A percentile compares a stretch with the other conserved stretches of the same genome.
Conservation (phyloP, 2,329 filamentous ascomycete species). For the Verticillium nonalfalfae region DNA sequence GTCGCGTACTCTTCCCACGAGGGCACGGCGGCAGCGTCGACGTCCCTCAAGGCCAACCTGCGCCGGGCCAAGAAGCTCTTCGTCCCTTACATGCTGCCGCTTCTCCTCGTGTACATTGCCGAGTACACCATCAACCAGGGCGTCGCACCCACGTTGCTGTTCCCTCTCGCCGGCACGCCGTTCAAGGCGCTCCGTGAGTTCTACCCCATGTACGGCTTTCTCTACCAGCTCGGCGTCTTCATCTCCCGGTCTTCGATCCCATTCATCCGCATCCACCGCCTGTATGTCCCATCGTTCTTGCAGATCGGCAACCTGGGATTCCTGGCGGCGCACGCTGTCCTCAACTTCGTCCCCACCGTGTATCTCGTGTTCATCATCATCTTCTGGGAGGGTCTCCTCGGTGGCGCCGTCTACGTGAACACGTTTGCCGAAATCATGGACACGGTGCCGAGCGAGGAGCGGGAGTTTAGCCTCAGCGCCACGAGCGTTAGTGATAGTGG, state of each 20-base stretch:
- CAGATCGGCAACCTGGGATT: slow-evolving; percentile 73
- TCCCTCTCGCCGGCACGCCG: slow-evolving; percentile 68
- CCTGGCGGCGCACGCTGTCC: slow-evolving; percentile 69
- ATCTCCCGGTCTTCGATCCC: slow-evolving; percentile 87
- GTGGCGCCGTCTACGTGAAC: slow-evolving; percentile 90
- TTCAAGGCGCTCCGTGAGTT: slow-evolving; percentile 80
- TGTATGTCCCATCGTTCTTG: slow-evolving; percentile 78
- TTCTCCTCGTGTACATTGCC: slow-evolving; percentile 87
- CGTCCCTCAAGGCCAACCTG: slow-evolving; percentile 44
- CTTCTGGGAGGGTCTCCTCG: slow-evolving; percentile 91
- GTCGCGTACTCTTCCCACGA: slow-evolving; percentile 29
- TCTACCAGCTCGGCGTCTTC: slow-evolving; percentile 95
- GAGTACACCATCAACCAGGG: slow-evolving; percentile 99
- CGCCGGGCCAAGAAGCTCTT: slow-evolving; percentile 64
- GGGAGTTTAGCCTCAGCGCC: slow-evolving; percentile 86
- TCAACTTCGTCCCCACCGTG: slow-evolving; percentile 76
- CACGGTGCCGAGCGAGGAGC: slow-evolving; percentile 65
- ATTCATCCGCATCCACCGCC: slow-evolving; percentile 71
- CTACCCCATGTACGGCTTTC: slow-evolving; percentile 89
- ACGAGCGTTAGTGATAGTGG: slow-evolving; percentile 89
- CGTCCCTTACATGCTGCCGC: slow-evolving; percentile 78
- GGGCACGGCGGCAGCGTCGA: slow-evolving; percentile 19
- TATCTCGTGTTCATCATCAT: slow-evolving; percentile 80
- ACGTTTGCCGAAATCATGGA: slow-evolving; percentile 94
- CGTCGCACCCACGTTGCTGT: slow-evolving; percentile 82